A percentile compares a stretch with the other conserved stretches of the same genome.
phyloP scores from a whole-genome alignment of 257 asterid genomes.

The Gentiana straminea region DNA sequence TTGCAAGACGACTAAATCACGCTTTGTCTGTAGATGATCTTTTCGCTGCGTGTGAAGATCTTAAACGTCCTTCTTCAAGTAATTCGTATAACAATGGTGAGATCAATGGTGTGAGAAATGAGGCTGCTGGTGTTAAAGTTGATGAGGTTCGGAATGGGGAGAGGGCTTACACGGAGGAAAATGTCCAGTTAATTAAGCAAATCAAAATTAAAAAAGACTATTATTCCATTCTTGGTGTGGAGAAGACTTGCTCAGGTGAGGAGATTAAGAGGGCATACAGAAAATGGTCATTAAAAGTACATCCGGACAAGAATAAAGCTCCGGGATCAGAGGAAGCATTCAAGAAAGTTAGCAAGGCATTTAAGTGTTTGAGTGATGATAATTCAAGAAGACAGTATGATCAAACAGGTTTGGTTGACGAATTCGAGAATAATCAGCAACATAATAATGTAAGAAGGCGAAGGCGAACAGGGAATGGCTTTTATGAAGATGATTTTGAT shows the following conservation, averaged over 20 bases:
- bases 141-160: conserved; percentile 36
- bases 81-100: conserved; percentile 12
- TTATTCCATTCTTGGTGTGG: conserved; percentile 73
- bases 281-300: conserved; percentile 86
- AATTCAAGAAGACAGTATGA: conserved; percentile 88
- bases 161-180: conserved; percentile 74
- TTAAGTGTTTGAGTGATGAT: conserved; percentile 87
- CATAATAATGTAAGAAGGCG: conserved; percentile 41
- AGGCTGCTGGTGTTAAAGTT: conserved; percentile 8
- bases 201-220: conserved; percentile 71
- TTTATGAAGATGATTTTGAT: conserved; percentile 61
- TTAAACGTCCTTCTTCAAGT: conserved; percentile 18
- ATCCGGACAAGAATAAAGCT: conserved; percentile 93
- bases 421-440: conserved; percentile 49
- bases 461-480: conserved; percentile 52
- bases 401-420: conserved; percentile 75
- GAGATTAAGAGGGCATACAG: conserved; percentile 84
- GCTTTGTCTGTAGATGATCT: conserved; percentile 31
- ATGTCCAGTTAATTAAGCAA: conserved; percentile 64
- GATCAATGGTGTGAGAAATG: neutral
- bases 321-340: conserved; percentile 97
- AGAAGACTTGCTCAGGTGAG: conserved; percentile 30
- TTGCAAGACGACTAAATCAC: conserved; percentile 29
- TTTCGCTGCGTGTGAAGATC: conserved; percentile 30
- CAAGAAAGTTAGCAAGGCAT: conserved; percentile 86